These are phyloP conservation scores for Pleurotus salmoneostramineus DNA, from an alignment of 768 basidiomycete species.

Conservation along the genomic window DNA sequence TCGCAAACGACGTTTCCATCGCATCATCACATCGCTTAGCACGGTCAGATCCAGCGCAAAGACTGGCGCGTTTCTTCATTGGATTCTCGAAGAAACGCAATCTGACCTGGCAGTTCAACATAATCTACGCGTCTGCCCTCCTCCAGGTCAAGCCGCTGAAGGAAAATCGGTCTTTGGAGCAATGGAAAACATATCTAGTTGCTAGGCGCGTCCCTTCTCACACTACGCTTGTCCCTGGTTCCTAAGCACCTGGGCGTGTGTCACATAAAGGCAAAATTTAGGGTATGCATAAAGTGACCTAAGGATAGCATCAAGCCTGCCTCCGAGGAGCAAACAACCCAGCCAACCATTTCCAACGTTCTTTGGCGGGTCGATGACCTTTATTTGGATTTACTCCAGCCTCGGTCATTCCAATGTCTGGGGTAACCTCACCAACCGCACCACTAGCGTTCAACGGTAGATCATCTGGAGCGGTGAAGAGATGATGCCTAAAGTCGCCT, in stretches of 20 bases:
- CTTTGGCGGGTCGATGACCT: not conserved
- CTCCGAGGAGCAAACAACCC: not conserved
- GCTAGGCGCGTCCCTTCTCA: too few relatives aligned
- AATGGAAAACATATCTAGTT: too few relatives aligned
- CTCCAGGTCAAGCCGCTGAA: too few relatives aligned
- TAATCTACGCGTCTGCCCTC: too few relatives aligned
- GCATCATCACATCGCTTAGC: not conserved
- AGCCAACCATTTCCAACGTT: not conserved
- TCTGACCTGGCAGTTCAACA: too few relatives aligned
- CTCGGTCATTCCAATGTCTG: not conserved
- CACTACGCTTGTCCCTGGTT: too few relatives aligned
- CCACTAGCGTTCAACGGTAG: not conserved
- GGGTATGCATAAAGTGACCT: not conserved
- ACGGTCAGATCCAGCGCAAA: too few relatives aligned
- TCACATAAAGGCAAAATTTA: not conserved
- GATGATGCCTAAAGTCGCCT: conserved; percentile 26
- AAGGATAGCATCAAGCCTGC: not conserved
- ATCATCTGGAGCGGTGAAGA: not conserved
- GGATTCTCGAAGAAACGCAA: too few relatives aligned
- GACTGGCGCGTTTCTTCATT: too few relatives aligned
- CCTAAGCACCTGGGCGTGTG: too few relatives aligned
- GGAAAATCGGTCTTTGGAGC: too few relatives aligned
- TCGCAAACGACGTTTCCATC: not conserved
- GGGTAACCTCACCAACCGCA: not conserved
- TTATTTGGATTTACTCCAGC: too few relatives aligned